phyloP scores from a whole-genome alignment of 768 basidiomycete species.

The Mycena rosella region DNA sequence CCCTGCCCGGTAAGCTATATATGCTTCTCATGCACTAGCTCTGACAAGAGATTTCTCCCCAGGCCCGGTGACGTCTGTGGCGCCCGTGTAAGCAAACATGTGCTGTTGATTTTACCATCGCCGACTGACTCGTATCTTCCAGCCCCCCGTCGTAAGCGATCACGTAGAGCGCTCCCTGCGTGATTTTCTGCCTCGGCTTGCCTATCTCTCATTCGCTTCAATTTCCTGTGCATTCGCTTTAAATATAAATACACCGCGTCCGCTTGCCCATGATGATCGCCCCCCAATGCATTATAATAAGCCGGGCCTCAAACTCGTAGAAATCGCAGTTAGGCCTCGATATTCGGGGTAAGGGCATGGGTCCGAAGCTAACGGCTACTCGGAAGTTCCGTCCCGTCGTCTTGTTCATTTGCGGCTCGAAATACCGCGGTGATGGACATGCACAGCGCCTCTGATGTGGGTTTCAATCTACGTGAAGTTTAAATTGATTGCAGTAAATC shows the following conservation, averaged over 20 bases:
- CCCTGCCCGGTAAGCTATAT: conserved; percentile 42
- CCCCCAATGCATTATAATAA: too few relatives aligned
- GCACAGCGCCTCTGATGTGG: too few relatives aligned
- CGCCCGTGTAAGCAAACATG: conserved; percentile 46
- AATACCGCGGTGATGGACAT: too few relatives aligned
- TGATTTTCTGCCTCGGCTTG: neutral
- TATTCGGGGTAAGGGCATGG: too few relatives aligned
- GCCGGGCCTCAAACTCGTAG: too few relatives aligned
- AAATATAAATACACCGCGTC: conserved; percentile 13
- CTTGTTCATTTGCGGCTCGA: too few relatives aligned
- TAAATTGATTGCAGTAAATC: too few relatives aligned
- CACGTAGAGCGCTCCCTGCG: neutral
- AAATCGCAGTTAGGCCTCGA: too few relatives aligned
- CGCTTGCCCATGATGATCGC: neutral
- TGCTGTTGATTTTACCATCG: neutral
- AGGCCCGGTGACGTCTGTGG: conserved; percentile 45
- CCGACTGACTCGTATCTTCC: neutral
- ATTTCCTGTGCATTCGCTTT: neutral
- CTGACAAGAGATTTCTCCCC: neutral
- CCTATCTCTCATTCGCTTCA: neutral
- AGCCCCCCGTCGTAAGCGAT: conserved; percentile 14
- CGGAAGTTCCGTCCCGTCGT: too few relatives aligned
- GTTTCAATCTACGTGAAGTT: too few relatives aligned
- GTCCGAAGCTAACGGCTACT: too few relatives aligned
- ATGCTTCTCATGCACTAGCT: neutral